Percentiles rank a stretch among this genome's conserved stretches.
Conservation (phyloP, 2,329 filamentous ascomycete species). For the Pestalotiopsis sp. region DNA sequence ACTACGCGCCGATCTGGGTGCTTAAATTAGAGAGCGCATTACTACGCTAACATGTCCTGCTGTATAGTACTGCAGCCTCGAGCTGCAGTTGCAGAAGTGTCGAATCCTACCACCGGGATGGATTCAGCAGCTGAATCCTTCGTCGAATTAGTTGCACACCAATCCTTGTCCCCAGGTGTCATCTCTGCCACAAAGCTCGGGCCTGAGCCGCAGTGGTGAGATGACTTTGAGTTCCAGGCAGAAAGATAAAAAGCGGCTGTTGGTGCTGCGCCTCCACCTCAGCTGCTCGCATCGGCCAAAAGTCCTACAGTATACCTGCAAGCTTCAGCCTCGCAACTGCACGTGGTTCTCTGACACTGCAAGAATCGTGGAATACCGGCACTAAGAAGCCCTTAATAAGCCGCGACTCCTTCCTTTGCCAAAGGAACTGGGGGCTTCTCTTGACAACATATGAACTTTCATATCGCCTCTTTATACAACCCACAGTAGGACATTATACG, state of each 20-base stretch:
- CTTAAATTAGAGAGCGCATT: not conserved
- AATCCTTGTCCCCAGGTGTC: not conserved
- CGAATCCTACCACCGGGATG: not conserved
- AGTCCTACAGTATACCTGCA: too few relatives aligned
- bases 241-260: slow-evolving; percentile 7
- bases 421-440: not conserved
- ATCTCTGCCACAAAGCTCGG: slow-evolving; percentile 1
- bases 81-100: not conserved
- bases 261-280: slow-evolving; percentile 4
- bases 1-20: not conserved
- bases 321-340: slow-evolving; percentile 4
- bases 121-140: slow-evolving; percentile 9
- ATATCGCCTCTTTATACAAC: not conserved
- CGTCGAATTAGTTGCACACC: not conserved
- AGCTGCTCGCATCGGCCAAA: not conserved
- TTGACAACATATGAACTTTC: not conserved
- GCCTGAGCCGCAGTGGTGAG: not conserved
- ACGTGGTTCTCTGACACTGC: not conserved
- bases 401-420: not conserved
- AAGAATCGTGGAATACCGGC: not conserved
- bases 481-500: too few relatives aligned
- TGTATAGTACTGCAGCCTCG: not conserved
- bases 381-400: not conserved
- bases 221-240: not conserved
- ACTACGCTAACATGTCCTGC: not conserved